Evolutionary conservation across 2,329 filamentous ascomycete genomes (phyloP), one percentile per base, ranked within the genome.

Genomic region (Microdochium nivale): DNA sequence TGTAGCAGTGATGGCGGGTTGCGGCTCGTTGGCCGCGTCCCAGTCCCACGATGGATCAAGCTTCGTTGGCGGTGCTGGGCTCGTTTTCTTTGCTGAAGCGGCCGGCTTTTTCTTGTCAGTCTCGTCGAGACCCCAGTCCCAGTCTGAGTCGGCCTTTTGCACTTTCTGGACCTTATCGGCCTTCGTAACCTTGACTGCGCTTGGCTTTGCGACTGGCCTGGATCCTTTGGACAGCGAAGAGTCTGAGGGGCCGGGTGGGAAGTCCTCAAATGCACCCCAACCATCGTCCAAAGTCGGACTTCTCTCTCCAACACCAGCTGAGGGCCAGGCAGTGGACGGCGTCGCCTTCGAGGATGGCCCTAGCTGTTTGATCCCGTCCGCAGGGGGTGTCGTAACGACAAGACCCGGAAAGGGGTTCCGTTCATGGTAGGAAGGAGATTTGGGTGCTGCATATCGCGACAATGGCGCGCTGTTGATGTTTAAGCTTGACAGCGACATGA

Each of bases 241-340:
- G 11, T 51, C 52, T 32, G 48, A 56, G 40, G 59, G 49, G 25
- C 55, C 35, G n/a, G 58, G 60, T 25, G 73, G 66, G 5, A 71
- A 64, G 49, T 77, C 72, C 50, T 78, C 72, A 65, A 78, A 79
- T n/a, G 71, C 68, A 13, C 67, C 71, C 79, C 78, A 81, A 32
- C 74, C 71, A 35, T 77, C 71, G 16, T 70, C 70, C 10, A 23
- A 19, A 23, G 19, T 44, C 10, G 46, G 46, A 4, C 69, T 65
- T 8, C 62, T 52, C 32, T 60, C 58, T n/a, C 57, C 40, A 3
- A 23, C 40, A 7, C 40, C 40, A 21, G 40, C 54, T 0, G 66
- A 63, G 16, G 76, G 74, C 74, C 76, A 78, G 10, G 70, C 71
- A 3, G 74, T 77, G 19, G n/a, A 19, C 40, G 40, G 40, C 23